phyloP scores from a whole-genome alignment of 352 stramenopile genomes.

The Phytophthora constricta region DNA sequence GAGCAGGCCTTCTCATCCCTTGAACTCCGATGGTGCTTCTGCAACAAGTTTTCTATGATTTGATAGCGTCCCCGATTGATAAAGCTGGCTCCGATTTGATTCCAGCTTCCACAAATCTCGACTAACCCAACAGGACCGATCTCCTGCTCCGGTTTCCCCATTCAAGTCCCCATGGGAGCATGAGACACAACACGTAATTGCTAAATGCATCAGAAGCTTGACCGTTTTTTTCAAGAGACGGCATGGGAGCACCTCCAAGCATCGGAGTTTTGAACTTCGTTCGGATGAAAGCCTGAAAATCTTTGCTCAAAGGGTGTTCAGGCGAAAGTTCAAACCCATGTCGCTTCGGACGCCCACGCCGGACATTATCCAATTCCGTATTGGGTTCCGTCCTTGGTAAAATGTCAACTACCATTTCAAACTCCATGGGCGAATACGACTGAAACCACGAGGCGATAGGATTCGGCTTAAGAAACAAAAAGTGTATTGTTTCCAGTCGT shows the following conservation, averaged over 20 bases:
- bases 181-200: slow-evolving; percentile 6
- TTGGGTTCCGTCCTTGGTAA: background rate
- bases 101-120: slow-evolving; percentile 2
- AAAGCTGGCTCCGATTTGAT: background rate
- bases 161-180: background rate
- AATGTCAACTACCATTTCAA: slow-evolving; percentile 13
- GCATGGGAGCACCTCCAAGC: slow-evolving; percentile 18
- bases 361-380: background rate
- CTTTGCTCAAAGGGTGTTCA: slow-evolving; percentile 1
- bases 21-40: slow-evolving; percentile 15
- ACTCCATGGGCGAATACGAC: slow-evolving; percentile 9
- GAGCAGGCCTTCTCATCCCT: slow-evolving; percentile 19
- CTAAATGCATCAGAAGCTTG: slow-evolving; percentile 2
- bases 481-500: background rate
- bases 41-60: slow-evolving; percentile 14
- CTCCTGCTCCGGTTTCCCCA: background rate
- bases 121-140: background rate
- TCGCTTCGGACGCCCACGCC: slow-evolving; percentile 1
- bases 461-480: slow-evolving; percentile 3
- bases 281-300: slow-evolving; percentile 26
- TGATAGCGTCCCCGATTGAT: slow-evolving; percentile 10
- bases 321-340: slow-evolving; percentile 5
- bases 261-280: slow-evolving; percentile 28
- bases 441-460: slow-evolving; percentile 13
- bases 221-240: slow-evolving; percentile 3